A percentile compares a stretch with the other conserved stretches of the same genome.
Evolutionary conservation across 768 basidiomycete genomes (phyloP).

Genomic region (Tylopilus plumbeoviolaceoides): DNA sequence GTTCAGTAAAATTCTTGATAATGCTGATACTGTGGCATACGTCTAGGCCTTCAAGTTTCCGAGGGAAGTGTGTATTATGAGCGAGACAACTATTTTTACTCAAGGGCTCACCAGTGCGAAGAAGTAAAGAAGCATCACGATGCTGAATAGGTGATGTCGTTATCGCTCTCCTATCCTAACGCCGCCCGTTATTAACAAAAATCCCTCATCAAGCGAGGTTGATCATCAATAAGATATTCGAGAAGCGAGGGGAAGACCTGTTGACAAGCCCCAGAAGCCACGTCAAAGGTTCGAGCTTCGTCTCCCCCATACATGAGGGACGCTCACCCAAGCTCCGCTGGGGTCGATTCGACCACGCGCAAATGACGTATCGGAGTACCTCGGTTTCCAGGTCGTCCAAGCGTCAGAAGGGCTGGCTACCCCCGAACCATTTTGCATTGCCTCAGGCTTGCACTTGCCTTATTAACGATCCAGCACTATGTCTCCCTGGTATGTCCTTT

Average conservation of each 20-base stretch:
- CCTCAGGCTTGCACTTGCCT: conserved; percentile 1
- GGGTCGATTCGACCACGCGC: background rate
- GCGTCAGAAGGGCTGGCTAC: background rate
- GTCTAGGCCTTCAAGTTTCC: too few species aligned
- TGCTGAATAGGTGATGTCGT: conserved; percentile 85
- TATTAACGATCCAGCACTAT: background rate
- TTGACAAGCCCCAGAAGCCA: background rate
- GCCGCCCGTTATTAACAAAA: conserved; percentile 73
- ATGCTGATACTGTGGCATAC: too few species aligned
- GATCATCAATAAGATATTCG: conserved; percentile 94
- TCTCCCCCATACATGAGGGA: background rate
- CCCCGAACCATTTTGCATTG: background rate
- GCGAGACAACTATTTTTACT: background rate
- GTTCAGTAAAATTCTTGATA: too few species aligned
- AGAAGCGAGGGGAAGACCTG: conserved; percentile 10
- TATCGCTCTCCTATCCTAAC: conserved; percentile 94
- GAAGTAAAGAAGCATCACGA: conserved; percentile 5
- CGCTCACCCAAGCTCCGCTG: background rate
- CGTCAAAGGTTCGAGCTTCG: background rate
- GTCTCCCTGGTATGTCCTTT: background rate
- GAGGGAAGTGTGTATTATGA: too few species aligned
- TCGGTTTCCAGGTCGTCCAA: background rate
- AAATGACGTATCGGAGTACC: background rate
- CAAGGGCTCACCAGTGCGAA: background rate
- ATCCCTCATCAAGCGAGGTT: conserved; percentile 97